Conservation (phyloP, 495 filamentous ascomycete genomes). For the Hyaloscypha finlandica region DNA sequence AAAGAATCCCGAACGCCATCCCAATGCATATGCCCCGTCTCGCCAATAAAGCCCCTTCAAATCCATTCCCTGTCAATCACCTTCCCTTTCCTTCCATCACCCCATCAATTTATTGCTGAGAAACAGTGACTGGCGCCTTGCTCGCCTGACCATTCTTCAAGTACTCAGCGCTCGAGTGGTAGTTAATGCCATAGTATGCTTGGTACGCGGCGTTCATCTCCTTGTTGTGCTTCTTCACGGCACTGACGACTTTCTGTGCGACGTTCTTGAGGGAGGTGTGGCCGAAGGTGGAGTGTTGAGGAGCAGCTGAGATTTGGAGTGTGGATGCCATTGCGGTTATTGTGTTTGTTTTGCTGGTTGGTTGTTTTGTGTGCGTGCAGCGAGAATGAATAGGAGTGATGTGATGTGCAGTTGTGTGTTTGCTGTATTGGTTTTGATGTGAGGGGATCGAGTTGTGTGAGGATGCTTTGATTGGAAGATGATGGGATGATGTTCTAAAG, state of each 20-base stretch:
- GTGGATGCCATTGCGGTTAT: constrained; percentile 1
- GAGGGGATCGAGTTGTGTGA: not conserved
- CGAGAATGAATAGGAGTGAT: not conserved
- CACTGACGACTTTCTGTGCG: constrained; percentile 1
- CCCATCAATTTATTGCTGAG: not conserved
- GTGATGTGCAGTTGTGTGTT: not conserved
- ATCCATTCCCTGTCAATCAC: not conserved
- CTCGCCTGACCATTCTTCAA: not conserved
- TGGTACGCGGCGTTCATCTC: constrained; percentile 1
- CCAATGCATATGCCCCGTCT: not conserved
- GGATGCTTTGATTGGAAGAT: not conserved
- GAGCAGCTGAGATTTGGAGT: not conserved
- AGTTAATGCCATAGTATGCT: not conserved
- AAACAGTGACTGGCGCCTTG: not conserved
- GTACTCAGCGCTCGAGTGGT: not conserved
- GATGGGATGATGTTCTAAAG: not conserved
- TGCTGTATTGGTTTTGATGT: not conserved
- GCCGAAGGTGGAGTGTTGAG: not conserved
- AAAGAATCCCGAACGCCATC: not conserved
- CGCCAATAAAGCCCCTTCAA: not conserved
- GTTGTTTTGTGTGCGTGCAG: not conserved
- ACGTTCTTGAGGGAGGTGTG: not conserved
- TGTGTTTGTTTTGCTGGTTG: not conserved
- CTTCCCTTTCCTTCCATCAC: not conserved
- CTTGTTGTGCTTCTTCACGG: constrained; percentile 6